Percentiles rank a stretch among this genome's conserved stretches.
phyloP scores from a whole-genome alignment of 1,284 basidiomycete genomes.

The Cryptococcus amylolentus region DNA sequence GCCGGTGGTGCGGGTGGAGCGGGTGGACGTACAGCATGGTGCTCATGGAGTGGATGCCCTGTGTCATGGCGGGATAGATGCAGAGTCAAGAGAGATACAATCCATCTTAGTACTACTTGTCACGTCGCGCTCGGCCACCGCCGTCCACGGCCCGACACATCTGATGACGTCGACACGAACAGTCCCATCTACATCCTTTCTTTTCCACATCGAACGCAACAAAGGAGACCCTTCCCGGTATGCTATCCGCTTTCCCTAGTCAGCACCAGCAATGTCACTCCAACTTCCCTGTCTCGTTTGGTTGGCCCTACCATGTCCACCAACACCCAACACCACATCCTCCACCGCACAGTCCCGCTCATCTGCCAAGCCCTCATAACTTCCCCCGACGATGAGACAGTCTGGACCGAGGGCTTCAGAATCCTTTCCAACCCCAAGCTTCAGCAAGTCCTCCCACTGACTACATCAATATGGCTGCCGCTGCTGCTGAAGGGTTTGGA shows the following conservation, averaged over 20 bases:
- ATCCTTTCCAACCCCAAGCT: slow-evolving; percentile 30
- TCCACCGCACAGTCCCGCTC: slow-evolving; percentile 36
- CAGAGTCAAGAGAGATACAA: too few relatives aligned
- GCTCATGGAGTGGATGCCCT: slow-evolving; percentile 42
- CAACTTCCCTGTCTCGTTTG: neutral
- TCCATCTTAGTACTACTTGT: too few relatives aligned
- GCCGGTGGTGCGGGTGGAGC: slow-evolving; percentile 34
- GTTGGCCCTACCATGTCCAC: slow-evolving; percentile 14
- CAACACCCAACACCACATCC: slow-evolving; percentile 27
- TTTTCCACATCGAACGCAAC: too few relatives aligned
- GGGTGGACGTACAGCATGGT: slow-evolving; percentile 42
- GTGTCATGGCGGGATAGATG: slow-evolving; percentile 4
- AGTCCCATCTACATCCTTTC: too few relatives aligned
- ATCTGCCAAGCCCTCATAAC: slow-evolving; percentile 35
- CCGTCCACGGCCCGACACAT: too few relatives aligned
- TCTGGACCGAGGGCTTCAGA: slow-evolving; percentile 34
- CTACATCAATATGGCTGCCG: slow-evolving; percentile 38
- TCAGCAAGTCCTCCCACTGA: slow-evolving; percentile 21
- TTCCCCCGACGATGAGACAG: slow-evolving; percentile 22
- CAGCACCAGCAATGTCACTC: too few relatives aligned
- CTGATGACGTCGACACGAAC: too few relatives aligned
- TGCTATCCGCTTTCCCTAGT: too few relatives aligned
- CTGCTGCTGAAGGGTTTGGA: slow-evolving; percentile 32
- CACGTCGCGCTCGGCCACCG: too few relatives aligned
- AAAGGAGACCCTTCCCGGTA: too few relatives aligned